These are phyloP conservation scores for Candida sanyiensis DNA, from an alignment of 805 yeast species.

Conservation along the genomic window DNA sequence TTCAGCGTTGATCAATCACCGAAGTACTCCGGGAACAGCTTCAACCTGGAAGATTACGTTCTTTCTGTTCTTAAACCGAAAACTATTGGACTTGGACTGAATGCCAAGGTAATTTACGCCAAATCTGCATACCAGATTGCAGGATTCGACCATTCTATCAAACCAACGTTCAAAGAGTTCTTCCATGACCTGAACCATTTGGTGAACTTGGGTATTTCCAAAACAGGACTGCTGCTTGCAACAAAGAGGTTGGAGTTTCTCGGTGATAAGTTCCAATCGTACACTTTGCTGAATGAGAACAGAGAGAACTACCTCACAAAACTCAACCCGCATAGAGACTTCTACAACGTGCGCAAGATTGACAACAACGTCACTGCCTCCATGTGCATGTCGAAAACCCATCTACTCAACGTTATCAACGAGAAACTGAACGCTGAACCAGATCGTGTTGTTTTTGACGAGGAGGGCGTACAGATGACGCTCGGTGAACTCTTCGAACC, in stretches of 20 bases:
- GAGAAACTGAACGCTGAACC: conserved; percentile 32
- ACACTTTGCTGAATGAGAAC: conserved; percentile 29
- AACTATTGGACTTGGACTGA: neutral
- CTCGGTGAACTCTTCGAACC: conserved; percentile 23
- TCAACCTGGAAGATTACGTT: conserved; percentile 28
- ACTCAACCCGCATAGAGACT: conserved; percentile 37
- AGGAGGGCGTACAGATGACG: conserved; percentile 22
- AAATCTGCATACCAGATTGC: conserved; percentile 2
- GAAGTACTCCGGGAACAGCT: conserved; percentile 33
- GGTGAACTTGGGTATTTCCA: conserved; percentile 16
- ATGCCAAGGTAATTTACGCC: neutral
- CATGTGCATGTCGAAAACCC: conserved; percentile 97
- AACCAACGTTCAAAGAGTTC: conserved; percentile 29
- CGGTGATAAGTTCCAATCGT: conserved; percentile 31
- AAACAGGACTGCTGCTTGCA: conserved; percentile 15
- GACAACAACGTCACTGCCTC: conserved; percentile 92
- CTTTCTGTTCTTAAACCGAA: conserved; percentile 10
- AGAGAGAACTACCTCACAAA: conserved; percentile 32
- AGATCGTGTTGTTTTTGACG: conserved; percentile 28
- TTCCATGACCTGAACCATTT: conserved; percentile 27
- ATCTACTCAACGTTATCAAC: conserved; percentile 41
- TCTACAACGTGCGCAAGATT: conserved; percentile 38
- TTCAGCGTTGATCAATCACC: conserved; percentile 20
- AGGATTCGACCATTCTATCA: conserved; percentile 1
- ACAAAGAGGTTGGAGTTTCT: conserved; percentile 28